Conservation (phyloP, 306 rosid genomes). For the Phaseolus lunatus region DNA sequence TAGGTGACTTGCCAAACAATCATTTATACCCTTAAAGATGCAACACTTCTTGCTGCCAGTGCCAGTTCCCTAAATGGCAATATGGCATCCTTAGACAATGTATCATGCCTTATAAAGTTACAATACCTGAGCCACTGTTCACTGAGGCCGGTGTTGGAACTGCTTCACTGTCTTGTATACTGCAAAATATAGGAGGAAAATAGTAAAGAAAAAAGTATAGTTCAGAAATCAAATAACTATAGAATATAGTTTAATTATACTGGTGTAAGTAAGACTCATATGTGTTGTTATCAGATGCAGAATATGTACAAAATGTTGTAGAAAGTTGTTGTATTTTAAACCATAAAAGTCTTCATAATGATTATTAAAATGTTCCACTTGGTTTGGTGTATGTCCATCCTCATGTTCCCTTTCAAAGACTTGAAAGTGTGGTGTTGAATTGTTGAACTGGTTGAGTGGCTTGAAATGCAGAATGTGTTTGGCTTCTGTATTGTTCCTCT, state of each 20-base stretch:
- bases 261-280: slow-evolving; percentile 35
- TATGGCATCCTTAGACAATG: slow-evolving; percentile 31
- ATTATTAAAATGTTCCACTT: slow-evolving; percentile 44
- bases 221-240: slow-evolving; percentile 47
- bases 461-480: slow-evolving; percentile 15
- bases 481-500: background rate
- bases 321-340: slow-evolving; percentile 49
- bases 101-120: slow-evolving; percentile 33
- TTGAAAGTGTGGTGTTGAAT: slow-evolving; percentile 12
- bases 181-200: slow-evolving; percentile 20
- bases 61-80: slow-evolving; percentile 40
- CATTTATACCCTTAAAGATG: slow-evolving; percentile 45
- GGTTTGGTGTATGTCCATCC: slow-evolving; percentile 50
- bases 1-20: slow-evolving; percentile 41
- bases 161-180: slow-evolving; percentile 53
- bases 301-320: slow-evolving; percentile 58
- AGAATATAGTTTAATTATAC: slow-evolving; percentile 31
- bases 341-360: slow-evolving; percentile 43
- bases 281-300: slow-evolving; percentile 48
- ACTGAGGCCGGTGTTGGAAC: slow-evolving; percentile 62
- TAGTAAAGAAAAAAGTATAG: slow-evolving; percentile 11
- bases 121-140: slow-evolving; percentile 56
- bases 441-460: slow-evolving; percentile 39
- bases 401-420: slow-evolving; percentile 35
- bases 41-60: slow-evolving; percentile 33